Conservation (phyloP, 129 eudicot species). For the Flaveria sonorensis region DNA sequence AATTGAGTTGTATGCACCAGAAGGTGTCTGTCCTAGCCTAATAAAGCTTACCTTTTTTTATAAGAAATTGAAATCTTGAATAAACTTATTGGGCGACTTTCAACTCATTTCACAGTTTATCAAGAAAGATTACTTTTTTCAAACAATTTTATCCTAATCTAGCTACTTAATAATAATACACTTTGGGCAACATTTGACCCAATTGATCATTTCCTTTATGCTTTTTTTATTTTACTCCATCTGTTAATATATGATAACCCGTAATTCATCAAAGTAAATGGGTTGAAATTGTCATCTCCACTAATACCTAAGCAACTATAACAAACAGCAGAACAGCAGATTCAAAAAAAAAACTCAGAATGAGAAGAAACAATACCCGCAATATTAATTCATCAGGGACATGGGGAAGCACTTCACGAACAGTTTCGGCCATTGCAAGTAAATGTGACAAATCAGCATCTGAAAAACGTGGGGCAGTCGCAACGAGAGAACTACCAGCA, state of each 20-base stretch:
- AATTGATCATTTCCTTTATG: neutral
- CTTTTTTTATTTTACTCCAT: neutral
- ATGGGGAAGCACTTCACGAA: conserved; percentile 94
- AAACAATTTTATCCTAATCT: neutral
- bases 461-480: conserved; percentile 54
- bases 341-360: neutral
- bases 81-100: neutral
- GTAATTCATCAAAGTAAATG: neutral
- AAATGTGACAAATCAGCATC: conserved; percentile 64
- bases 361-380: conserved; percentile 49
- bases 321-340: neutral
- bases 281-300: neutral
- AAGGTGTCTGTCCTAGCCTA: no score
- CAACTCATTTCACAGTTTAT: neutral
- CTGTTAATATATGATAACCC: no score
- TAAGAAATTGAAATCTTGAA: neutral
- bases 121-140: neutral
- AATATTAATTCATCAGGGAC: conserved; percentile 88
- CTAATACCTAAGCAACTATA: neutral
- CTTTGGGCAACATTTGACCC: neutral
- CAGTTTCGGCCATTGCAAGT: conserved; percentile 95
- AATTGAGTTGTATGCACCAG: no score
- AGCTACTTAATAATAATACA: neutral
- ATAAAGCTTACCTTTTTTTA: no score
- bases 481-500: conserved; percentile 47